Evolutionary conservation across 1,284 basidiomycete genomes (phyloP).

Genomic region (Schizophyllum amplum): DNA sequence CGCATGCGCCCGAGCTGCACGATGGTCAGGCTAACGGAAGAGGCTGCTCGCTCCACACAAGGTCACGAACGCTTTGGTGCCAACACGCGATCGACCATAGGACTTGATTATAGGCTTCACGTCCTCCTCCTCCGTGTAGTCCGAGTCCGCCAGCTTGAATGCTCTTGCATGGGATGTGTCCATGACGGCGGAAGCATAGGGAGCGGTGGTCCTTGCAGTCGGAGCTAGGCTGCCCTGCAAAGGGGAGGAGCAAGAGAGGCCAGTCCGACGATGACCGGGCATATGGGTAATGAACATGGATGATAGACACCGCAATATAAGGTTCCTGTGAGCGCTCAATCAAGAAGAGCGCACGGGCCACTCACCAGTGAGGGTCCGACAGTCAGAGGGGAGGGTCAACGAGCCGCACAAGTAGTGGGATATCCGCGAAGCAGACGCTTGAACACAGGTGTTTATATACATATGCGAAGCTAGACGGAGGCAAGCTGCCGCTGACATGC

Average conservation of each 20-base stretch:
- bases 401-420: neutral
- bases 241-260: neutral
- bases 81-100: neutral
- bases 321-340: neutral
- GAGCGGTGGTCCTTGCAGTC: too few relatives aligned
- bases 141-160: neutral
- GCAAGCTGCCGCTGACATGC: neutral
- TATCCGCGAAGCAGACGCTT: too few relatives aligned
- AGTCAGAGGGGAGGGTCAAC: neutral
- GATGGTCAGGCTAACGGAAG: neutral
- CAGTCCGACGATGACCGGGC: neutral
- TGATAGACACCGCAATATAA: too few relatives aligned
- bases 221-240: too few relatives aligned
- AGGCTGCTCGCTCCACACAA: neutral
- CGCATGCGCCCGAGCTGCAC: slow-evolving; percentile 39
- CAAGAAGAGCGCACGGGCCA: neutral
- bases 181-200: too few relatives aligned
- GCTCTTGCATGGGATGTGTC: neutral
- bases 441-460: neutral
- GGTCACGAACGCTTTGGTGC: neutral
- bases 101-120: neutral
- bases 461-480: neutral
- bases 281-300: neutral
- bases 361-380: neutral
- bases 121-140: neutral